phyloP scores from a whole-genome alignment of 2,329 filamentous ascomycete genomes.

The Falciphora oryzae region DNA sequence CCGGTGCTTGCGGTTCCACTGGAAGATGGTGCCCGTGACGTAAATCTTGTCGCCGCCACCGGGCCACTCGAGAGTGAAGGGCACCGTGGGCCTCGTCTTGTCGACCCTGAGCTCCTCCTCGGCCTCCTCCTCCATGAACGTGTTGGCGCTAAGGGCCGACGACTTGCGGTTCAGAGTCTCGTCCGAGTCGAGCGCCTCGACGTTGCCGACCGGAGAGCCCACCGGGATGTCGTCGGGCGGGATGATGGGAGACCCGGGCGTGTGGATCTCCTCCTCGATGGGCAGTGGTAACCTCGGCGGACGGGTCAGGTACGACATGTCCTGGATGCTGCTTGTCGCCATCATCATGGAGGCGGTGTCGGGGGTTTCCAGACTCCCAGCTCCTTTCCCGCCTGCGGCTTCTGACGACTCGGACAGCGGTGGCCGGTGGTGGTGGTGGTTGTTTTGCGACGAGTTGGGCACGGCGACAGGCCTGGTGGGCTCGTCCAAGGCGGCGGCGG shows the following conservation, averaged over 20 bases:
- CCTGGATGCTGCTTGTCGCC: constrained; percentile 53
- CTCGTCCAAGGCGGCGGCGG: constrained; percentile 2
- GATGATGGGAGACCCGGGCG: constrained; percentile 84
- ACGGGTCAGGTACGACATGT: constrained; percentile 58
- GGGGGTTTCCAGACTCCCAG: constrained; percentile 18
- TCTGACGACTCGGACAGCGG: constrained; percentile 25
- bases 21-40: constrained; percentile 94
- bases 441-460: constrained; percentile 33
- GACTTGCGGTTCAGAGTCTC: constrained; percentile 44
- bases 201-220: constrained; percentile 39
- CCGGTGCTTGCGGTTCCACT: constrained; percentile 92
- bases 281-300: constrained; percentile 87
- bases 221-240: constrained; percentile 57
- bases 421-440: constrained; percentile 16
- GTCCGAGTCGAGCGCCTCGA: constrained; percentile 45
- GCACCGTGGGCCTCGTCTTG: constrained; percentile 71
- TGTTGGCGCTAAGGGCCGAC: constrained; percentile 55
- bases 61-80: constrained; percentile 81
- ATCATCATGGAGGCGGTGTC: constrained; percentile 35
- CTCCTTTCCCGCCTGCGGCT: constrained; percentile 24
- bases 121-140: constrained; percentile 45
- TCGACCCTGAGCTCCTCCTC: constrained; percentile 73
- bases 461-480: constrained; percentile 56
- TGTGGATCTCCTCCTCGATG: constrained; percentile 86
- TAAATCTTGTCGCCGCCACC: constrained; percentile 83